Evolutionary conservation across 305 asterid genomes (phyloP).

Genomic region (Rubia occidens): DNA sequence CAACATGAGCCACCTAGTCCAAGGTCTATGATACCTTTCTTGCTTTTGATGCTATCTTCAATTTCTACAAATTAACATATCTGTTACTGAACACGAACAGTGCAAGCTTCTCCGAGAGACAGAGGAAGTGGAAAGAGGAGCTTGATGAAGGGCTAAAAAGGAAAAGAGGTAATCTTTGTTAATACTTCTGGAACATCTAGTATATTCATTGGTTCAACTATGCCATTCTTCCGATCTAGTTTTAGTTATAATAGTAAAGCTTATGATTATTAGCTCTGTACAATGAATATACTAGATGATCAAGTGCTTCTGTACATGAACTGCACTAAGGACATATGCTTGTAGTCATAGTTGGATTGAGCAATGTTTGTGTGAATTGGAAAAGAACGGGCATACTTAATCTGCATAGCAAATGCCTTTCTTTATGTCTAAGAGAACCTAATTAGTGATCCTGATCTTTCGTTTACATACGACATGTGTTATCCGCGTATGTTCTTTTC

Average conservation of each 20-base stretch:
- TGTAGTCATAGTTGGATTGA: too few relatives aligned
- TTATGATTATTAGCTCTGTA: conserved; percentile 21
- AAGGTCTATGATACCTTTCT: conserved; percentile 35
- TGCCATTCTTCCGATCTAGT: neutral
- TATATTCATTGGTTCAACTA: neutral
- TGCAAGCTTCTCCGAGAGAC: conserved; percentile 50
- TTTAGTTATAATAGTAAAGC: conserved; percentile 2
- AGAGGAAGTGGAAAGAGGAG: conserved; percentile 90
- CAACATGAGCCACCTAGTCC: conserved; percentile 59
- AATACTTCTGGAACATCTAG: neutral
- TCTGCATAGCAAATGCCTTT: too few relatives aligned
- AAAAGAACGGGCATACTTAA: too few relatives aligned
- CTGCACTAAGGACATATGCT: too few relatives aligned
- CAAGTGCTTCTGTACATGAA: too few relatives aligned
- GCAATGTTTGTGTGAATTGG: too few relatives aligned
- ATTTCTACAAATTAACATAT: conserved; percentile 15
- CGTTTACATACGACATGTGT: too few relatives aligned
- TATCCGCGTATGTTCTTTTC: too few relatives aligned
- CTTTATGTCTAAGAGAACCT: too few relatives aligned
- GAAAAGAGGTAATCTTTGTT: conserved; percentile 58
- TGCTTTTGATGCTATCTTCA: neutral
- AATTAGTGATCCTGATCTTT: too few relatives aligned
- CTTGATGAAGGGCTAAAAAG: conserved; percentile 84
- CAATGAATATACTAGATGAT: too few relatives aligned
- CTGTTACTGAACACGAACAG: conserved; percentile 9